phyloP scores from a whole-genome alignment of 192 early-diverging fungal species.

The Coemansia sp. region DNA sequence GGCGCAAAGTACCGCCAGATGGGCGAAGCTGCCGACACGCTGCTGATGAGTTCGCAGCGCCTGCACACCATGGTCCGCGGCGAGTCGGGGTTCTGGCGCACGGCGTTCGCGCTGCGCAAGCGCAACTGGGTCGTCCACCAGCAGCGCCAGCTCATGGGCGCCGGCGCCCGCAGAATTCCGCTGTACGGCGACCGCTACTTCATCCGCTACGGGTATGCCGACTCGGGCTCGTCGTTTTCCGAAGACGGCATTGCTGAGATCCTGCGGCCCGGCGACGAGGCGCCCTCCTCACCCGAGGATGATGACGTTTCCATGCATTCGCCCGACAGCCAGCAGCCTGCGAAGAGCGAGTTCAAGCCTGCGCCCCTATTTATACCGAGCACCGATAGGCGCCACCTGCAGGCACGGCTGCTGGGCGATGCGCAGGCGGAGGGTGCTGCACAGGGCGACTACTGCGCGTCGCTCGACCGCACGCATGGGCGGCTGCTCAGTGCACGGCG shows the following conservation, averaged over 20 bases:
- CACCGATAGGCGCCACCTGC: constrained; percentile 12
- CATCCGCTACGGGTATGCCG: constrained; percentile 31
- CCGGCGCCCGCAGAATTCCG: background rate
- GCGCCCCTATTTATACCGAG: constrained; percentile 24
- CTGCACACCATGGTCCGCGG: constrained; percentile 10
- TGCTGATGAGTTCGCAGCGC: constrained; percentile 16
- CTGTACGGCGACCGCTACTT: constrained; percentile 32
- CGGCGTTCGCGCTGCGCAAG: constrained; percentile 36
- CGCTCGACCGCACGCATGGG: constrained; percentile 29
- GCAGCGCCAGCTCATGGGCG: constrained; percentile 18
- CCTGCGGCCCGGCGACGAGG: constrained; percentile 15
- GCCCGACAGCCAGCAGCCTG: background rate
- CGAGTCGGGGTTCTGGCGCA: constrained; percentile 43
- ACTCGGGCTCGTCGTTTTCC: constrained; percentile 26
- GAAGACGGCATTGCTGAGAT: constrained; percentile 44
- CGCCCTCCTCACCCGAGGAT: background rate
- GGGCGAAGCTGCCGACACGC: constrained; percentile 33
- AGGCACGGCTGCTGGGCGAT: constrained; percentile 9
- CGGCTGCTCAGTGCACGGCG: constrained; percentile 18
- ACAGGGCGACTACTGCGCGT: background rate
- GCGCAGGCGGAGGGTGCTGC: background rate
- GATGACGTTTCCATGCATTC: background rate
- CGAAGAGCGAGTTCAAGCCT: background rate
- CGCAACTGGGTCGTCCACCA: constrained; percentile 45
- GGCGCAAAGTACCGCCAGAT: constrained; percentile 50